Evolutionary conservation across 2,329 filamentous ascomycete genomes (phyloP).

Genomic region (Xylariaceae sp.): DNA sequence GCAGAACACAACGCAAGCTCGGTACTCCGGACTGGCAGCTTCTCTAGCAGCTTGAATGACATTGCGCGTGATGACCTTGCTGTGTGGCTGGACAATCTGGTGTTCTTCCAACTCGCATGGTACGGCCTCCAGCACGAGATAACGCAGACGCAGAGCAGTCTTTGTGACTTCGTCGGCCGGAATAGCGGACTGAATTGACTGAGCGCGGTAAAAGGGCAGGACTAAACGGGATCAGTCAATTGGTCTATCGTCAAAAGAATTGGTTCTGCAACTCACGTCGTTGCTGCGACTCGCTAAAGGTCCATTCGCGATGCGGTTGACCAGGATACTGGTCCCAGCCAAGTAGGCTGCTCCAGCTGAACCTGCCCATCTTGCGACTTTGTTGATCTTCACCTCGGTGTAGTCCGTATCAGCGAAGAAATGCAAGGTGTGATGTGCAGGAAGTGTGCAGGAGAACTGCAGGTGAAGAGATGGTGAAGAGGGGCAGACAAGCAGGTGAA

Average conservation of each 20-base stretch:
- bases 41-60: slow-evolving; percentile 77
- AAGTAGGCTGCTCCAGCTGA: slow-evolving; percentile 32
- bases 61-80: slow-evolving; percentile 71
- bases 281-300: slow-evolving; percentile 41
- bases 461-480: too few relatives aligned
- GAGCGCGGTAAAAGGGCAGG: slow-evolving; percentile 57
- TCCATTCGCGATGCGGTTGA: slow-evolving; percentile 33
- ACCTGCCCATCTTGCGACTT: slow-evolving; percentile 24
- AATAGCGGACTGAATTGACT: slow-evolving; percentile 59
- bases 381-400: background rate
- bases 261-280: slow-evolving; percentile 35
- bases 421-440: background rate
- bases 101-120: slow-evolving; percentile 82
- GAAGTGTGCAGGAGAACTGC: background rate
- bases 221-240: slow-evolving; percentile 41
- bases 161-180: slow-evolving; percentile 79
- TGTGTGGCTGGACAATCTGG: slow-evolving; percentile 73
- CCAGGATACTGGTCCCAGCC: slow-evolving; percentile 34
- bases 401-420: background rate
- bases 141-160: slow-evolving; percentile 81
- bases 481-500: too few relatives aligned
- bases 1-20: slow-evolving; percentile 77
- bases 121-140: slow-evolving; percentile 82
- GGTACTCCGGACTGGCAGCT: slow-evolving; percentile 70
- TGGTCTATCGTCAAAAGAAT: background rate